Conservation (phyloP, 148 eudicot genomes). For the Linanthus parryae region DNA sequence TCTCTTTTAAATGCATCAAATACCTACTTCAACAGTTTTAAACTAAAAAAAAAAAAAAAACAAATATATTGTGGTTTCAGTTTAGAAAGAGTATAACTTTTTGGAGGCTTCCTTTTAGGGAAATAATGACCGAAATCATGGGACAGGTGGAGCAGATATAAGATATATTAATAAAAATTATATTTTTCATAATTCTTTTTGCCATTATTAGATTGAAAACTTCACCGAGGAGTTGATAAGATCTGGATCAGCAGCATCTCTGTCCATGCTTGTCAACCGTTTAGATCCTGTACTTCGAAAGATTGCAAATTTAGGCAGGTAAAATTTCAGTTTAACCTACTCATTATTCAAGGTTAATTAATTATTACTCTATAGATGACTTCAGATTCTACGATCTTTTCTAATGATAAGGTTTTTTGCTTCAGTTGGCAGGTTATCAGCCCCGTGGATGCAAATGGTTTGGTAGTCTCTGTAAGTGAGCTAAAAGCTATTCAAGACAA, state of each 20-base stretch:
- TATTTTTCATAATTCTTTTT: no score
- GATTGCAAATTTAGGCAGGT: slow-evolving; percentile 8
- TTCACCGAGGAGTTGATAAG: slow-evolving; percentile 8
- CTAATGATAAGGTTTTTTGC: background rate
- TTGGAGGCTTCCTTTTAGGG: no score
- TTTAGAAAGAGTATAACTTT: no score
- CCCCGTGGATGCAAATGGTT: slow-evolving; percentile 5
- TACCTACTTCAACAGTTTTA: no score
- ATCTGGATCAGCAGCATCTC: slow-evolving; percentile 5
- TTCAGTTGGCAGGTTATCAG: slow-evolving; percentile 11
- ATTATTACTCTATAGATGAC: no score
- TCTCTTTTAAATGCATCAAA: no score
- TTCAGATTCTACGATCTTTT: background rate
- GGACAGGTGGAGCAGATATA: no score
- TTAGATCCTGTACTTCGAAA: slow-evolving; percentile 3
- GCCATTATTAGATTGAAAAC: slow-evolving; percentile 1
- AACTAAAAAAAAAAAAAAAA: no score
- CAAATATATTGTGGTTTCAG: no score
- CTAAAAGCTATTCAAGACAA: background rate
- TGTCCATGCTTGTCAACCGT: slow-evolving; percentile 8
- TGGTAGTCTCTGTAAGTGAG: slow-evolving; percentile 4
- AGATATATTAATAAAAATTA: no score
- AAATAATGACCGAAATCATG: no score
- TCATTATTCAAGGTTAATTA: background rate
- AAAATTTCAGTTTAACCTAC: background rate